Percentiles rank a stretch among this genome's conserved stretches.
phyloP scores from a whole-genome alignment of 2,329 filamentous ascomycete genomes.

The Pestalotiopsis sp. region DNA sequence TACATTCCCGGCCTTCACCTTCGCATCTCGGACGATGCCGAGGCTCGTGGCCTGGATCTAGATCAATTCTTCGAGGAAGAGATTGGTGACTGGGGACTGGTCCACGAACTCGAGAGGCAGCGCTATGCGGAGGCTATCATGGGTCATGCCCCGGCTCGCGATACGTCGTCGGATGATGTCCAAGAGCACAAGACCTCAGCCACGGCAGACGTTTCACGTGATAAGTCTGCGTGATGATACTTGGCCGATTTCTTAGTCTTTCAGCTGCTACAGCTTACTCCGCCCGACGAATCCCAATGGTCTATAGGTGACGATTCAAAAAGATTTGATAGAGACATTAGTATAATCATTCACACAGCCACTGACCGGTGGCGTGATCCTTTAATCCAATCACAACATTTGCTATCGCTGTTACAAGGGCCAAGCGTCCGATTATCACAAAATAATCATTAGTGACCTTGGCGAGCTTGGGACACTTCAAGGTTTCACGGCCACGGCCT shows the following conservation, averaged over 20 bases:
- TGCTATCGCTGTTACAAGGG: no score
- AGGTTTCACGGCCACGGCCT: no score
- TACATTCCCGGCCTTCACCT: slow-evolving; percentile 61
- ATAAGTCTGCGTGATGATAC: not conserved
- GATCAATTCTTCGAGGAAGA: slow-evolving; percentile 28
- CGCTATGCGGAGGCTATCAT: not conserved
- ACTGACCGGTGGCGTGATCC: no score
- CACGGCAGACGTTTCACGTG: not conserved
- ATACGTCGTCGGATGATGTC: slow-evolving; percentile 3
- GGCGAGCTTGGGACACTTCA: no score
- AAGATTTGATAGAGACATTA: no score
- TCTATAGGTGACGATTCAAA: no score
- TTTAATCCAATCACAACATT: no score
- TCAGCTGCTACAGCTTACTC: no score
- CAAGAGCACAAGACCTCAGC: slow-evolving; percentile 5
- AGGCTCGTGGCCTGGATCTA: slow-evolving; percentile 54
- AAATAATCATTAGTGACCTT: no score
- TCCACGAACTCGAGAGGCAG: slow-evolving; percentile 21
- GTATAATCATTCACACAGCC: no score
- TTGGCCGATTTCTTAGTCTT: not conserved
- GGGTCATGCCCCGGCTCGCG: not conserved
- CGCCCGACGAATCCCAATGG: no score
- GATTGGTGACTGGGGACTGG: slow-evolving; percentile 37
- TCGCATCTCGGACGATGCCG: slow-evolving; percentile 56
- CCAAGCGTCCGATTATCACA: no score